phyloP scores from a whole-genome alignment of 768 basidiomycete genomes.

The Pleurotus tuber-regium region DNA sequence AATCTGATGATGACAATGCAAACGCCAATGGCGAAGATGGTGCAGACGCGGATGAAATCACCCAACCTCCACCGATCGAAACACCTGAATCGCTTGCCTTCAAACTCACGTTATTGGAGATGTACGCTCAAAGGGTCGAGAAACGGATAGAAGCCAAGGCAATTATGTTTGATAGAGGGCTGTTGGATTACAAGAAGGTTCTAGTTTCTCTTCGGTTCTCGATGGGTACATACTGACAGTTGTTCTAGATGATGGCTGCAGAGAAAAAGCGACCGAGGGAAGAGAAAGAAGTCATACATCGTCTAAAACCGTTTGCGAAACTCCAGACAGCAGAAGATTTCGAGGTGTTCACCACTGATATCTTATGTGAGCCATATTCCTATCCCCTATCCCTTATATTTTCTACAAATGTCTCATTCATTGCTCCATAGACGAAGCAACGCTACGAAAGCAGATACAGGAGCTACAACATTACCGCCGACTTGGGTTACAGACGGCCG shows the following conservation, averaged over 20 bases:
- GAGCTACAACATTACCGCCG: slow-evolving; percentile 90
- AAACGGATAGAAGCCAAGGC: slow-evolving; percentile 83
- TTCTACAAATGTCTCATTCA: background rate
- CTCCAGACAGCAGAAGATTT: slow-evolving; percentile 91
- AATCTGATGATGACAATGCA: slow-evolving; percentile 44
- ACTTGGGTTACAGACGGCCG: slow-evolving; percentile 76
- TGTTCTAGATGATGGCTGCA: slow-evolving; percentile 74
- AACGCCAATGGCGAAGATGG: slow-evolving; percentile 43
- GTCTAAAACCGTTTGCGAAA: slow-evolving; percentile 87
- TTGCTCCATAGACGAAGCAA: slow-evolving; percentile 67
- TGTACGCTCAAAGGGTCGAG: slow-evolving; percentile 87
- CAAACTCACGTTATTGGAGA: slow-evolving; percentile 87
- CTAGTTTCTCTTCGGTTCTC: slow-evolving; percentile 14
- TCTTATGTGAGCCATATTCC: slow-evolving; percentile 76
- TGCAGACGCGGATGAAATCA: slow-evolving; percentile 63
- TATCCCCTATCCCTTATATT: background rate
- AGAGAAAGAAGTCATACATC: slow-evolving; percentile 86
- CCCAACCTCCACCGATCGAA: slow-evolving; percentile 77
- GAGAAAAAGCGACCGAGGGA: slow-evolving; percentile 92
- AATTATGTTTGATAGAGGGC: slow-evolving; percentile 86
- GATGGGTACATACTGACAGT: background rate
- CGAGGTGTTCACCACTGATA: slow-evolving; percentile 82
- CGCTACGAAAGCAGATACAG: slow-evolving; percentile 83
- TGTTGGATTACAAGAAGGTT: slow-evolving; percentile 95
- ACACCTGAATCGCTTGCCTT: slow-evolving; percentile 80